Evolutionary conservation across 2,329 filamentous ascomycete species (phyloP).

Genomic region (Thermomyces lanuginosus): DNA sequence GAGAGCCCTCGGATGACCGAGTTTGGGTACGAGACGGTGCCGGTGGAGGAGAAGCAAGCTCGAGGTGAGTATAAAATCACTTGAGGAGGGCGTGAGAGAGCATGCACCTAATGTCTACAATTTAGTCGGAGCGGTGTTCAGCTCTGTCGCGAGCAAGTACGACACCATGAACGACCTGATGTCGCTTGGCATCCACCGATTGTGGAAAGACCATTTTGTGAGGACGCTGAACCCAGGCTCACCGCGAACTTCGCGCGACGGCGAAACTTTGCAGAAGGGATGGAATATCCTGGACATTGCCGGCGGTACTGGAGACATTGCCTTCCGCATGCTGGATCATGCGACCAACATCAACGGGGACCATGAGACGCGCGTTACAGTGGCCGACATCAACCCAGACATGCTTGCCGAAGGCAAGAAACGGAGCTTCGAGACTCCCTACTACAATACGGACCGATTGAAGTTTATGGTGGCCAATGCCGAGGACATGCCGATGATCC

Average conservation of each 20-base stretch:
- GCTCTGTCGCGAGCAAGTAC: slow-evolving; percentile 84
- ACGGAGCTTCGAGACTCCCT: slow-evolving; percentile 49
- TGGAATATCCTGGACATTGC: slow-evolving; percentile 86
- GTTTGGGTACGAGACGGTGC: slow-evolving; percentile 78
- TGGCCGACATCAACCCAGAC: slow-evolving; percentile 87
- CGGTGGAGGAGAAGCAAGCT: slow-evolving; percentile 60
- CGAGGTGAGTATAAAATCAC: slow-evolving; percentile 31
- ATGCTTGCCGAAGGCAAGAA: slow-evolving; percentile 85
- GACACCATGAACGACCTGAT: slow-evolving; percentile 99
- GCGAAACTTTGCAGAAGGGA: slow-evolving; percentile 25
- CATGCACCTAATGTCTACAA: slow-evolving; percentile 1
- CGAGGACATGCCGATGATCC: slow-evolving; percentile 51
- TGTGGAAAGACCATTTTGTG: slow-evolving; percentile 98
- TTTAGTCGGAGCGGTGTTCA: slow-evolving; percentile 73
- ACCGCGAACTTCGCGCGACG: slow-evolving; percentile 22
- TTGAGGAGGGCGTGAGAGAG: background rate
- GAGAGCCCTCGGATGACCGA: slow-evolving; percentile 52
- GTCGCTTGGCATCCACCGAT: slow-evolving; percentile 88
- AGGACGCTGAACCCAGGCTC: slow-evolving; percentile 72
- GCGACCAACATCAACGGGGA: slow-evolving; percentile 67
- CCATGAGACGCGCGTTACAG: slow-evolving; percentile 64
- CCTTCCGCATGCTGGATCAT: slow-evolving; percentile 87
- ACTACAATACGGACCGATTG: slow-evolving; percentile 39
- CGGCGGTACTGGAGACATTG: slow-evolving; percentile 93
- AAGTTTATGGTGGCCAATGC: slow-evolving; percentile 82